Conservation (phyloP, 108 stramenopile genomes). For the Cyclotella atomus region DNA sequence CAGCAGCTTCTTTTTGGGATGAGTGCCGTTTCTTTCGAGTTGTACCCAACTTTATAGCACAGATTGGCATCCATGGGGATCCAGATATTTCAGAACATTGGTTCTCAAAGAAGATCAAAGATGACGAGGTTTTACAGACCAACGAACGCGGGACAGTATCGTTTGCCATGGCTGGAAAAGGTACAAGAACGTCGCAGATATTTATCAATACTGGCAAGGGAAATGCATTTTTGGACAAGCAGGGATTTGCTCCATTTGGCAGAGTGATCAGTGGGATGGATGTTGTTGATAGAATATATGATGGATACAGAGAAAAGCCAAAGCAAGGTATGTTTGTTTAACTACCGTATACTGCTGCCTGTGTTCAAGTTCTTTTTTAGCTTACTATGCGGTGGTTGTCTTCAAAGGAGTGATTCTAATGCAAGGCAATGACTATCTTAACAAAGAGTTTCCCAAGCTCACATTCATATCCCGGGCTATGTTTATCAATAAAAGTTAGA, state of each 20-base stretch:
- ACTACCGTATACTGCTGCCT: too few species aligned
- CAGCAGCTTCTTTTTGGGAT: conserved; percentile 27
- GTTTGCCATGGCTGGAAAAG: conserved; percentile 56
- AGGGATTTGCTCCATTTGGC: conserved; percentile 55
- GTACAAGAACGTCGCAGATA: conserved; percentile 65
- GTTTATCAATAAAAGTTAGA: conserved; percentile 14
- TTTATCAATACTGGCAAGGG: conserved; percentile 64
- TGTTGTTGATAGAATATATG: conserved; percentile 47
- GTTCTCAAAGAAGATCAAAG: conserved; percentile 16
- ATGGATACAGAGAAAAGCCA: conserved; percentile 43
- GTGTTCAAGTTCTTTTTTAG: too few species aligned
- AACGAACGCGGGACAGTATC: conserved; percentile 54
- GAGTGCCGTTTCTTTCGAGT: conserved; percentile 60
- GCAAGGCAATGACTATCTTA: conserved; percentile 45
- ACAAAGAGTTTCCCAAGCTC: conserved; percentile 47
- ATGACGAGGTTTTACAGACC: conserved; percentile 48
- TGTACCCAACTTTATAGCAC: conserved; percentile 54
- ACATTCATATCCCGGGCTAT: conserved; percentile 39
- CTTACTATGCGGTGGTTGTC: neutral
- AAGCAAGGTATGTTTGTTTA: conserved; percentile 40
- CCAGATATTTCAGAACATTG: conserved; percentile 33
- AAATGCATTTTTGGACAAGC: conserved; percentile 39
- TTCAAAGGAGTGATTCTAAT: conserved; percentile 33
- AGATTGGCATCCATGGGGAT: conserved; percentile 57
- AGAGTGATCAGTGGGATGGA: conserved; percentile 40